These are phyloP conservation scores for Aspergillus nomiae DNA, from an alignment of 2,329 filamentous ascomycete genomes.

Conservation along the genomic window DNA sequence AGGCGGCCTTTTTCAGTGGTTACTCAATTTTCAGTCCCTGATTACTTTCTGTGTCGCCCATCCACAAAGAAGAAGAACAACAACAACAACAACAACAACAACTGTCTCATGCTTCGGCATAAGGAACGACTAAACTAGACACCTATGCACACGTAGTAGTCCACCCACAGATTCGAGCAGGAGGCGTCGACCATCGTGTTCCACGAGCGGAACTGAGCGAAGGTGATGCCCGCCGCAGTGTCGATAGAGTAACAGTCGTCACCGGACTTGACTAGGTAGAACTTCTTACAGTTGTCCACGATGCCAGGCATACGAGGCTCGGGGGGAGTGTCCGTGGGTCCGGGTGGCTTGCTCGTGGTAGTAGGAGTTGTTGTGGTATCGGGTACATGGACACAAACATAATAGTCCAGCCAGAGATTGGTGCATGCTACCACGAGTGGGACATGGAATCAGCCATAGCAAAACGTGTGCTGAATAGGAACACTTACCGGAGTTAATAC, in stretches of 20 bases:
- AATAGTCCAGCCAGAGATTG: constrained; percentile 16
- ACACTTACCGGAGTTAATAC: background rate
- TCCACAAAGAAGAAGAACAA: too few relatives aligned
- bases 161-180: constrained; percentile 15
- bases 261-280: constrained; percentile 15
- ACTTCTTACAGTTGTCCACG: constrained; percentile 18
- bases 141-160: constrained; percentile 15
- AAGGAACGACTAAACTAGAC: background rate
- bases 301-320: constrained; percentile 11
- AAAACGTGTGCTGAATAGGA: background rate
- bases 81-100: too few relatives aligned
- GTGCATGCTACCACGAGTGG: background rate
- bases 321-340: background rate
- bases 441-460: rapidly evolving
- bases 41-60: too few relatives aligned
- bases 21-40: too few relatives aligned
- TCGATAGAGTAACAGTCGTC: constrained; percentile 17
- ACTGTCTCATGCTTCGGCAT: background rate
- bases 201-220: constrained; percentile 15
- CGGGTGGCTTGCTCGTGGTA: background rate
- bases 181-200: constrained; percentile 13
- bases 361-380: background rate
- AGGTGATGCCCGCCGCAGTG: constrained; percentile 11
- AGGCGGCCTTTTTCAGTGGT: too few relatives aligned
- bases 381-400: constrained; percentile 13